Percentiles rank a stretch among this genome's conserved stretches.
Conservation (phyloP, 441 rosid genomes). For the Corymbia citriodora region DNA sequence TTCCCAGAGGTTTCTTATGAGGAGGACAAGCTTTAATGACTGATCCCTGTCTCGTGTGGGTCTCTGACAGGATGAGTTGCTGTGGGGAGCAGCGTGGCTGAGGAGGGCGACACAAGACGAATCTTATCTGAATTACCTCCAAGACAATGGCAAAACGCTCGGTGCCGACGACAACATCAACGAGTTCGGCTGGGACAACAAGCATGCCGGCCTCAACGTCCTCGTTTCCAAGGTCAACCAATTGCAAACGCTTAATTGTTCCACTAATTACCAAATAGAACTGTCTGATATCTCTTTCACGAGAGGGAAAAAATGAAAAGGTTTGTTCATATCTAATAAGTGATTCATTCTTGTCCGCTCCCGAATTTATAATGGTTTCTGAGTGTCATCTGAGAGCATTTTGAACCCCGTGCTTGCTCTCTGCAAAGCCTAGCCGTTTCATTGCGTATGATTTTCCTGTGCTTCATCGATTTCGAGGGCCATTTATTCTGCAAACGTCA, state of each 20-base stretch:
- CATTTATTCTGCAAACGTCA: neutral
- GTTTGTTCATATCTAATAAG: neutral
- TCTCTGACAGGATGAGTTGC: constrained; percentile 68
- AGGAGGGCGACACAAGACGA: constrained; percentile 69
- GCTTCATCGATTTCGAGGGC: neutral
- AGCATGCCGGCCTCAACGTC: constrained; percentile 88
- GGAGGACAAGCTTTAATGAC: neutral
- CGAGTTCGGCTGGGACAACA: constrained; percentile 96
- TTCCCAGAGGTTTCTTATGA: neutral
- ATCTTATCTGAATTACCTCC: constrained; percentile 53
- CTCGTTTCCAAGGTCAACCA: constrained; percentile 75
- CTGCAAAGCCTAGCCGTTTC: neutral
- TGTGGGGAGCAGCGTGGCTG: constrained; percentile 98
- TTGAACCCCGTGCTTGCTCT: neutral
- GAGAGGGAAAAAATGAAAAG: neutral
- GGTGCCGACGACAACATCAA: constrained; percentile 85
- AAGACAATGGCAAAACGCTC: constrained; percentile 68
- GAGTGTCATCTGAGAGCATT: neutral
- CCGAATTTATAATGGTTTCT: neutral
- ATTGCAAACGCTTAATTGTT: neutral
- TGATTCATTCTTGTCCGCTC: neutral
- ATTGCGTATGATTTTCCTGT: neutral
- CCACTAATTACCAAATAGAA: neutral
- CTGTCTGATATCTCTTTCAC: neutral
- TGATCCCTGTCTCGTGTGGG: neutral